phyloP scores from a whole-genome alignment of 495 filamentous ascomycete species.

The Penicillium tannophilum region DNA sequence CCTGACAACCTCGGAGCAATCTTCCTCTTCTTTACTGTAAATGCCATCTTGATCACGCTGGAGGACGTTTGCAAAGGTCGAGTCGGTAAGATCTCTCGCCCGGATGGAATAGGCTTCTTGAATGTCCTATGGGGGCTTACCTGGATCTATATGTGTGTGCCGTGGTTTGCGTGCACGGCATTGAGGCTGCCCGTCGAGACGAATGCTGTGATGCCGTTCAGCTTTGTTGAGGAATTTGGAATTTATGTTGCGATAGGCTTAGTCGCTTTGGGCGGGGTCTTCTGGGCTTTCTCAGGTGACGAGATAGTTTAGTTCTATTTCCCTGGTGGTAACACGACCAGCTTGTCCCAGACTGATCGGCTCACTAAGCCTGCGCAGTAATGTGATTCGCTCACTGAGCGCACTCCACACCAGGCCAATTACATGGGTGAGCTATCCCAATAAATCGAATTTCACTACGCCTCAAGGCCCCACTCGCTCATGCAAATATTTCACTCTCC shows the following conservation, averaged over 20 bases:
- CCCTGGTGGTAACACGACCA: too few species aligned
- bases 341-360: too few species aligned
- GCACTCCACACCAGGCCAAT: constrained; percentile 2
- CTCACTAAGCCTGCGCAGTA: too few species aligned
- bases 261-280: too few species aligned
- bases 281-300: too few species aligned
- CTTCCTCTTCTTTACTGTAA: neutral
- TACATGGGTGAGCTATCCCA: constrained; percentile 1
- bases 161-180: neutral
- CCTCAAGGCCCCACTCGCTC: neutral
- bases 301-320: too few species aligned
- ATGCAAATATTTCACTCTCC: neutral
- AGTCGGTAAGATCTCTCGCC: neutral
- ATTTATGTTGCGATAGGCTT: too few species aligned
- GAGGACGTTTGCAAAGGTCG: neutral
- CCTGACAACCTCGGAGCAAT: neutral
- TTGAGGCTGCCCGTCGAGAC: neutral
- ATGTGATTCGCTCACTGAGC: constrained; percentile 5
- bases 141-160: neutral
- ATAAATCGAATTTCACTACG: constrained; percentile 4
- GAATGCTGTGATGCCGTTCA: neutral
- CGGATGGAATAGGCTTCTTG: neutral
- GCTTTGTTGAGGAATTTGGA: neutral
- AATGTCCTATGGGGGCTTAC: neutral
- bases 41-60: neutral